These are phyloP conservation scores for Lojkania enalia DNA, from an alignment of 2,329 filamentous ascomycete genomes.

Conservation along the genomic window DNA sequence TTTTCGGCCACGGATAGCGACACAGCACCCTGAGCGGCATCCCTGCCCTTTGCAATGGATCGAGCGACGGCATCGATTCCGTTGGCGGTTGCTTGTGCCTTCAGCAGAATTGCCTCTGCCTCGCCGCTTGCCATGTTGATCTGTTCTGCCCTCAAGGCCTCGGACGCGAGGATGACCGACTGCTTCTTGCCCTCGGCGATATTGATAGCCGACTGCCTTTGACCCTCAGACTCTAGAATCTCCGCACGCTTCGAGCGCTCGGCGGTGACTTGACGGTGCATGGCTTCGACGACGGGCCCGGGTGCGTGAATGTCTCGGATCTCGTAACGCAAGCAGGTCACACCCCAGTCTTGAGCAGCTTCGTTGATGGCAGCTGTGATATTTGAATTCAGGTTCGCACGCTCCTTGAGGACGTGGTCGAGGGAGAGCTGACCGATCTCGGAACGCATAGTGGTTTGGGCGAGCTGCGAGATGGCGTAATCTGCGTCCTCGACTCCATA, in stretches of 20 bases:
- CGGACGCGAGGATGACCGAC: conserved; percentile 92
- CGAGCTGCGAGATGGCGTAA: conserved; percentile 96
- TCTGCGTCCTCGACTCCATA: conserved; percentile 99
- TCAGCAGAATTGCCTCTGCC: conserved; percentile 87
- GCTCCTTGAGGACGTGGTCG: conserved; percentile 97
- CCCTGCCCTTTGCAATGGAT: conserved; percentile 72
- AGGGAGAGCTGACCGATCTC: conserved; percentile 96
- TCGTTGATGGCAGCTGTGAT: conserved; percentile 99
- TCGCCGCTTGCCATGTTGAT: conserved; percentile 94
- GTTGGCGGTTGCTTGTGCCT: conserved; percentile 79
- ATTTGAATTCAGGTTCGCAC: conserved; percentile 92
- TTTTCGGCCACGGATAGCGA: conserved; percentile 92
- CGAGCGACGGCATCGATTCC: conserved; percentile 86
- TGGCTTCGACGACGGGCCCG: conserved; percentile 88
- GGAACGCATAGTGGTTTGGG: conserved; percentile 97
- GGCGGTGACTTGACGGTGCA: conserved; percentile 97
- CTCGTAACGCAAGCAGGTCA: conserved; percentile 94
- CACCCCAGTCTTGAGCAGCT: conserved; percentile 94
- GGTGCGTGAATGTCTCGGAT: conserved; percentile 98
- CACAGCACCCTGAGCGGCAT: conserved; percentile 79
- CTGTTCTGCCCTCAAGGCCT: conserved; percentile 85
- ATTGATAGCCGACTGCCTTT: conserved; percentile 96
- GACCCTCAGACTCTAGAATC: conserved; percentile 95
- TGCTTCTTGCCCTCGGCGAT: conserved; percentile 98
- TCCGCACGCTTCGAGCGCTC: conserved; percentile 97